These are phyloP conservation scores for Edaphochlamys debaryana DNA, from an alignment of 139 green algal species.

Conservation along the genomic window DNA sequence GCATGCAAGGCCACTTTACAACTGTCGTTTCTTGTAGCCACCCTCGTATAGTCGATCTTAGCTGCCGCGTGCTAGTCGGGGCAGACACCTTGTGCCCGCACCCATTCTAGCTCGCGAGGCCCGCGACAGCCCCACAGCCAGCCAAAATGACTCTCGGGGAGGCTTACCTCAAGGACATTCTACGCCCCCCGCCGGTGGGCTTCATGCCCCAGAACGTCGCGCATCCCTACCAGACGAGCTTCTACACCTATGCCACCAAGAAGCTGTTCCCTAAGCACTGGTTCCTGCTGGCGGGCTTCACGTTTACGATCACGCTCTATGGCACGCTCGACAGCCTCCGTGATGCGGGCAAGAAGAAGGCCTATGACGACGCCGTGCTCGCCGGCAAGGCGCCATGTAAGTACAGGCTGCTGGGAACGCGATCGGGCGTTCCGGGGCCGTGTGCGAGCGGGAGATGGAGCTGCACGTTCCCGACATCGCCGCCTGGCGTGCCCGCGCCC, in stretches of 20 bases:
- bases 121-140: no score
- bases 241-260: constrained; percentile 66
- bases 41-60: no score
- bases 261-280: constrained; percentile 61
- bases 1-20: no score
- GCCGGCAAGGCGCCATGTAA: constrained; percentile 60
- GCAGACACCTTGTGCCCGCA: no score
- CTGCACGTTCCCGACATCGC: no score
- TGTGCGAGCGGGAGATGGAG: background rate
- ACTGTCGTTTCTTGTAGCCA: no score
- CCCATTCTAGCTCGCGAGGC: no score
- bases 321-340: constrained; percentile 50
- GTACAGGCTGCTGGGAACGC: background rate
- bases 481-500: no score
- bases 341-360: constrained; percentile 58
- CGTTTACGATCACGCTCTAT: constrained; percentile 58
- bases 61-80: no score
- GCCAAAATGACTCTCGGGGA: constrained; percentile 54
- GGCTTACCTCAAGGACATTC: constrained; percentile 58
- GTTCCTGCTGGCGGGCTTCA: constrained; percentile 58
- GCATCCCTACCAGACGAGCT: constrained; percentile 67
- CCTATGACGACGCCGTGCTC: constrained; percentile 60
- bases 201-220: constrained; percentile 56
- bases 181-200: constrained; percentile 55
- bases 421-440: background rate